These are phyloP conservation scores for Juncus inflexus DNA, from an alignment of 176 grass and related monocot species.

Conservation along the genomic window DNA sequence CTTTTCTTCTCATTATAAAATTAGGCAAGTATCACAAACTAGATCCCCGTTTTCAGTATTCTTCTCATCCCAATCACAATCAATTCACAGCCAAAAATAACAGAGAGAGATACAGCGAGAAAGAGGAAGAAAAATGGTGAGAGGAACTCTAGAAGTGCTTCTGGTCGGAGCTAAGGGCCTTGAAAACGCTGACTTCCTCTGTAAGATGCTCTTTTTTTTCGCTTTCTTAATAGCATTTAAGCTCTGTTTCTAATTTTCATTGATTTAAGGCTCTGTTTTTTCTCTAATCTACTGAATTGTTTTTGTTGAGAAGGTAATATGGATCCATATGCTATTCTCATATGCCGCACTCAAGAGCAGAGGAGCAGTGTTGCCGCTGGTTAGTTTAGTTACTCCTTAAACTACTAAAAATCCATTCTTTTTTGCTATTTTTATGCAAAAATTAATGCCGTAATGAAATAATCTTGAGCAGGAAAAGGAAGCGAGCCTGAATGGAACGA, in stretches of 20 bases:
- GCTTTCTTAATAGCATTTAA: not conserved
- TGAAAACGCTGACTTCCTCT: slow-evolving; percentile 72
- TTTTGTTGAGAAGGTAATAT: slow-evolving; percentile 50
- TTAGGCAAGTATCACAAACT: not conserved
- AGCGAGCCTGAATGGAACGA: slow-evolving; percentile 85
- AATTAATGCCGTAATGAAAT: not conserved
- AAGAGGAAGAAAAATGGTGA: slow-evolving; percentile 38
- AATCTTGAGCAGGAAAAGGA: slow-evolving; percentile 41
- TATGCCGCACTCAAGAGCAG: slow-evolving; percentile 55
- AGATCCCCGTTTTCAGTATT: slow-evolving; percentile 18
- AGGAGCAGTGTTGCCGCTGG: slow-evolving; percentile 61
- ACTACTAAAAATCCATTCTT: not conserved
- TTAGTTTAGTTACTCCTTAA: not conserved
- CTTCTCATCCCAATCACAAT: not conserved
- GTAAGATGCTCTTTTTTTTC: slow-evolving; percentile 30
- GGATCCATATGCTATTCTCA: slow-evolving; percentile 77
- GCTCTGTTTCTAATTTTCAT: not conserved
- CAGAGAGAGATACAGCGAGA: not conserved
- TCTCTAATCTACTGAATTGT: not conserved
- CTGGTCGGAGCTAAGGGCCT: slow-evolving; percentile 88
- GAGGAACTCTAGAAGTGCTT: slow-evolving; percentile 71
- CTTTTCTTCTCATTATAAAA: slow-evolving; percentile 5
- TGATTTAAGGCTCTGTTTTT: not conserved
- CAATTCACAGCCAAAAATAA: not conserved
- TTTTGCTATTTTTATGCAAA: not conserved